These are phyloP conservation scores for Vanrija sp. DNA, from an alignment of 1,284 basidiomycete species.

Conservation along the genomic window DNA sequence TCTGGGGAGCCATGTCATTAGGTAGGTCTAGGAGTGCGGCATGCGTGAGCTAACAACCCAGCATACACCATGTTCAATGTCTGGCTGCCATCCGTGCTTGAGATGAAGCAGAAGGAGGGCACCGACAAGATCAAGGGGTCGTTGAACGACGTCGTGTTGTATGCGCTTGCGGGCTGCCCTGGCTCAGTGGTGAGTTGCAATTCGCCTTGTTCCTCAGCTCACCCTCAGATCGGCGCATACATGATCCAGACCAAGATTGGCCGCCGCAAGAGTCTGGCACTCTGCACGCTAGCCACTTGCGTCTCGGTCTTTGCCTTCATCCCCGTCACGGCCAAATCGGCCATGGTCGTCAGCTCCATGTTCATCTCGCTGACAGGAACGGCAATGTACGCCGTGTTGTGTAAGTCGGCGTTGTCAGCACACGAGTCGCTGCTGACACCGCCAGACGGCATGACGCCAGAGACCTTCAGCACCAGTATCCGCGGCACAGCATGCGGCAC, in stretches of 20 bases:
- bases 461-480: constrained; percentile 77
- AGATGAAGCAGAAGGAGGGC: constrained; percentile 38
- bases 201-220: not conserved
- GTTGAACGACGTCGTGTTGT: constrained; percentile 71
- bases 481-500: constrained; percentile 88
- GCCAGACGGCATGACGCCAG: constrained; percentile 72
- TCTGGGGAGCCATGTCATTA: constrained; percentile 76
- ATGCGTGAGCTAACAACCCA: constrained; percentile 35
- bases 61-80: constrained; percentile 97
- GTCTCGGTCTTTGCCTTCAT: constrained; percentile 73
- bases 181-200: constrained; percentile 67
- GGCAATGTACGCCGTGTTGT: constrained; percentile 87
- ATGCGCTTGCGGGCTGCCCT: constrained; percentile 71
- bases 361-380: constrained; percentile 78
- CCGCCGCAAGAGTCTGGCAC: constrained; percentile 68
- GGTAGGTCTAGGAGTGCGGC: constrained; percentile 54
- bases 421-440: constrained; percentile 1
- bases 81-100: constrained; percentile 84
- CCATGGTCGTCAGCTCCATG: constrained; percentile 71
- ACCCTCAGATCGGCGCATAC: constrained; percentile 73
- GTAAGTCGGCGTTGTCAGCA: constrained; percentile 55
- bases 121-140: constrained; percentile 61
- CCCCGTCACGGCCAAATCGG: constrained; percentile 58
- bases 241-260: constrained; percentile 77
- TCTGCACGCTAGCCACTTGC: constrained; percentile 76